Conservation (phyloP, 225 moss, liverwort and hornwort genomes). For the Asterella californica region DNA sequence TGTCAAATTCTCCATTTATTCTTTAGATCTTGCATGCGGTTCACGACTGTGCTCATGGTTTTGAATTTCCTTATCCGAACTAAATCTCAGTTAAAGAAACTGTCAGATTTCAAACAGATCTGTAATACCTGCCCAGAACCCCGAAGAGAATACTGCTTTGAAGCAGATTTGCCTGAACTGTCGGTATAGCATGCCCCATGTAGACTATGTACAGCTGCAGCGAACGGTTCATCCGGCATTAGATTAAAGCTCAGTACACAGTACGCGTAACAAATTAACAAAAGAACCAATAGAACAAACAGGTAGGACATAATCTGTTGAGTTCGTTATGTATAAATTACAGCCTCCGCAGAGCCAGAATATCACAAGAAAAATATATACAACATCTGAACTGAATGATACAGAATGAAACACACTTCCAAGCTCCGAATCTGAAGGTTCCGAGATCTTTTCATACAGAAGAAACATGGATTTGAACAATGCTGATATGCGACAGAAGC, state of each 20-base stretch:
- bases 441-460: background rate
- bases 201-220: slow-evolving; percentile 26
- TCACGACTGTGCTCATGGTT: background rate
- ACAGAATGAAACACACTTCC: background rate
- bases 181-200: slow-evolving; percentile 1
- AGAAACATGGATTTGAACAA: background rate
- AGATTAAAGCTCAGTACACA: background rate
- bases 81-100: background rate
- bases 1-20: background rate
- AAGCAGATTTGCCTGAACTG: background rate
- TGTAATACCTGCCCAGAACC: slow-evolving; percentile 8
- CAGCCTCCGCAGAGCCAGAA: background rate
- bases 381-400: too few relatives aligned
- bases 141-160: background rate
- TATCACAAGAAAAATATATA: too few relatives aligned
- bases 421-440: background rate
- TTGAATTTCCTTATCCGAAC: background rate
- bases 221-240: background rate
- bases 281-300: too few relatives aligned
- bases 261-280: too few relatives aligned
- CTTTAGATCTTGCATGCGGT: background rate
- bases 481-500: too few relatives aligned
- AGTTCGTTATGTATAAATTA: too few relatives aligned
- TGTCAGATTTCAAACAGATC: background rate
- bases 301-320: too few relatives aligned